Base-by-base conservation (phyloP, 2,329 filamentous ascomycete genomes). In the Epichloe coenophiala region DNA sequence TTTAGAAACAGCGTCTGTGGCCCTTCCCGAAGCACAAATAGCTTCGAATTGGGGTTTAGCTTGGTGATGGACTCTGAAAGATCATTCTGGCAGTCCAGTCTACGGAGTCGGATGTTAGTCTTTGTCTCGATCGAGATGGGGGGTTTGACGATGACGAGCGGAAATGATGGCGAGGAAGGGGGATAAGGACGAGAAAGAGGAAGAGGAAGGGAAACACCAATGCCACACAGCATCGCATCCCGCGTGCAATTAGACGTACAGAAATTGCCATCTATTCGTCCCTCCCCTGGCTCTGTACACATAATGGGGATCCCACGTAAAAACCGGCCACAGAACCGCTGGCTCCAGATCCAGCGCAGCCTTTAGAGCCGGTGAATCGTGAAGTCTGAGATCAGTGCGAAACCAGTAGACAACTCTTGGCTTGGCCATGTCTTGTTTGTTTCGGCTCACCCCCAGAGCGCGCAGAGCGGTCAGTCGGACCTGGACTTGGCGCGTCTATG, bases 261-360 rank as follows among this genome's bases (percentile, higher is more conserved):
- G 65, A 59, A 83, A 89, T 58, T 86, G 81, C 82, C 84, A 89
- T 57, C 86, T 72, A 59, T 90, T 90, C 8, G 79, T 69, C 0
- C 83, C 84, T 4, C 83, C 84, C 51, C 84, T 75, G 1, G 81
- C 79, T 35, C 75, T 75, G 61, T 88, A 88, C 23, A 89, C 83
- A 61, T 89, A 89, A 62, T 89, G 83, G 51, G 84, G 84, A 61
- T 88, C 85, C 83, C 84, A 90, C 1, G 82, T 87, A 74, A 86
- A 90, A 44, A 89, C 76, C 1, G 84, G 85, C 71, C 83, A 89
- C 27, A 90, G 69, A 19, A 75, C 78, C 48, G 76, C 75, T 1
- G 85, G 83, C 0, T 84, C 72, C 6, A 89, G 71, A 52, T 84
- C 81, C 7, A 90, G 66, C 0, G 86, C 86, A 2, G 84, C 83